Evolutionary conservation across 495 filamentous ascomycete genomes (phyloP).

Genomic region (Cercophora scortea): DNA sequence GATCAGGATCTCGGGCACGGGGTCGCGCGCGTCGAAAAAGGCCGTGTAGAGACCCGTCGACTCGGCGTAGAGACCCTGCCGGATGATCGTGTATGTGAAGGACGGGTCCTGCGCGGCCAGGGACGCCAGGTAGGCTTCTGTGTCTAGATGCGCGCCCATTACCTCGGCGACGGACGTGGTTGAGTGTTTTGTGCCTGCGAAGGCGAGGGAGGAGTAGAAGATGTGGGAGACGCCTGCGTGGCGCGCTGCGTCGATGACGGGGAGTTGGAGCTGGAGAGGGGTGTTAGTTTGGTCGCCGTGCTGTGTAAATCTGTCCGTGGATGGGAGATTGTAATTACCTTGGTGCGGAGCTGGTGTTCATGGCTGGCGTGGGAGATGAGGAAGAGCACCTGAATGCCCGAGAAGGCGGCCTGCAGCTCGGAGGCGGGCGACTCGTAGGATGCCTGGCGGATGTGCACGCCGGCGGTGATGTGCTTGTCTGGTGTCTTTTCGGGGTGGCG

Average conservation of each 20-base stretch:
- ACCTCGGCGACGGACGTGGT: constrained; percentile 35
- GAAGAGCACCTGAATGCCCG: constrained; percentile 37
- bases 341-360: constrained; percentile 14
- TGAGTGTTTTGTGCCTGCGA: constrained; percentile 30
- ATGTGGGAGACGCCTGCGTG: constrained; percentile 52
- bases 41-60: constrained; percentile 63
- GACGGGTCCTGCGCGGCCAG: constrained; percentile 12
- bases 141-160: constrained; percentile 61
- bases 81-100: constrained; percentile 41
- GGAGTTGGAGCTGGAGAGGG: constrained; percentile 16
- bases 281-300: too few species aligned
- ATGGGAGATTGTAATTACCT: too few species aligned
- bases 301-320: too few species aligned
- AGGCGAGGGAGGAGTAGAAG: constrained; percentile 61
- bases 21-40: constrained; percentile 40
- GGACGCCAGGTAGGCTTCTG: constrained; percentile 48
- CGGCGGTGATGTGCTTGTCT: constrained; percentile 9
- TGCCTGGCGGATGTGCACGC: constrained; percentile 31
- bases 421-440: constrained; percentile 29
- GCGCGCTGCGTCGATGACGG: constrained; percentile 50
- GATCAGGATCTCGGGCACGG: constrained; percentile 33
- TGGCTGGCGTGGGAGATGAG: constrained; percentile 41
- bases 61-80: constrained; percentile 61
- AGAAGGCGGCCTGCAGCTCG: constrained; percentile 30
- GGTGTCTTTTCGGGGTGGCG: constrained; percentile 31